phyloP scores from a whole-genome alignment of 2,329 filamentous ascomycete genomes.

The Davidsoniella eucalypti region DNA sequence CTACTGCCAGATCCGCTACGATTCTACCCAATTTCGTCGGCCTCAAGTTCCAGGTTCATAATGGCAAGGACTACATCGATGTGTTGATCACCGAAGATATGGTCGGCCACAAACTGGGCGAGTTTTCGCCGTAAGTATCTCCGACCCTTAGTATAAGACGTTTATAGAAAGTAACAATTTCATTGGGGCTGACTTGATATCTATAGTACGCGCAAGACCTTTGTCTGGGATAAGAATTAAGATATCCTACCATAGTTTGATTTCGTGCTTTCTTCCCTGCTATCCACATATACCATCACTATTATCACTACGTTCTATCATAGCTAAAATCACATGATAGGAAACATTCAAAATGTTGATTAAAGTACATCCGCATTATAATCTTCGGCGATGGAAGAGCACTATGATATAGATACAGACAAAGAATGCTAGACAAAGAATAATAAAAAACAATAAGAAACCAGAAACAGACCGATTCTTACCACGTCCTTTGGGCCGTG shows the following conservation, averaged over 20 bases:
- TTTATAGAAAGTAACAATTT: not conserved
- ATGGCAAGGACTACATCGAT: conserved; percentile 75
- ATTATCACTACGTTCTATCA: not conserved
- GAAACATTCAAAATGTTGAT: too few relatives aligned
- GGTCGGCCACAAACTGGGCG: conserved; percentile 88
- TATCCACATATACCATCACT: conserved; percentile 7
- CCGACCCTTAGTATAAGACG: not conserved
- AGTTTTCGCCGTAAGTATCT: conserved; percentile 65
- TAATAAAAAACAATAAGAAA: too few relatives aligned
- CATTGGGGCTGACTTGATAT: not conserved
- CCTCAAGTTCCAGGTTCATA: conserved; percentile 76
- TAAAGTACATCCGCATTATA: too few relatives aligned
- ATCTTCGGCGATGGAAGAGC: too few relatives aligned
- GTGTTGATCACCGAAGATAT: conserved; percentile 82
- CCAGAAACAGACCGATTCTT: too few relatives aligned
- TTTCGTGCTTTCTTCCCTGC: not conserved
- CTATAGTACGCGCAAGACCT: conserved; percentile 39
- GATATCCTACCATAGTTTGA: not conserved
- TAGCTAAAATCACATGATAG: too few relatives aligned
- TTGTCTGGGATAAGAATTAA: conserved; percentile 33
- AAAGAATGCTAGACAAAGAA: too few relatives aligned
- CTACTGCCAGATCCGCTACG: conserved; percentile 72
- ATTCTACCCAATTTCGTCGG: conserved; percentile 89
- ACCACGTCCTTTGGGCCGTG: too few relatives aligned
- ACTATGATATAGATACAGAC: too few relatives aligned